Percentiles rank a stretch among this genome's conserved stretches.
Evolutionary conservation across 805 yeast species (phyloP).

Genomic region (Scheffersomyces spartinae): DNA sequence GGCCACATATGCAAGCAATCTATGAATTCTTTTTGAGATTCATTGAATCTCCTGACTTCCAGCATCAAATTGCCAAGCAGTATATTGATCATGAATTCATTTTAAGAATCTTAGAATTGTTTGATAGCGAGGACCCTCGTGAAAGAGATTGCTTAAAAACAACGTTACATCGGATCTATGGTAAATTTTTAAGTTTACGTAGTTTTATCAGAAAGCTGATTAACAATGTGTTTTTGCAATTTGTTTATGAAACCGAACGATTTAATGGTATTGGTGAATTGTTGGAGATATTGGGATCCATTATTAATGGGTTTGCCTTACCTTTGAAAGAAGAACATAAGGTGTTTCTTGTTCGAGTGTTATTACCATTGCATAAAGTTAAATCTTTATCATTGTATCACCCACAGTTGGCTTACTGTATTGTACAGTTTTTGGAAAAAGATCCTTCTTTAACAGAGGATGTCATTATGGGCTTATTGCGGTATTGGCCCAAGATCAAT

Average conservation of each 20-base stretch:
- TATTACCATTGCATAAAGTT: conserved; percentile 88
- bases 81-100: conserved; percentile 89
- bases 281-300: conserved; percentile 88
- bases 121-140: conserved; percentile 93
- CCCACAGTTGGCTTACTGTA: conserved; percentile 94
- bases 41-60: conserved; percentile 89
- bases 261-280: conserved; percentile 94
- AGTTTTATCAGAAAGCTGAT: conserved; percentile 87
- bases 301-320: conserved; percentile 94
- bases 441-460: conserved; percentile 89
- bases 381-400: conserved; percentile 83
- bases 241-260: conserved; percentile 88
- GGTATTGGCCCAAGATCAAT: conserved; percentile 95
- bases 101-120: conserved; percentile 68
- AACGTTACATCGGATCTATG: conserved; percentile 90
- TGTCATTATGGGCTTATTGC: conserved; percentile 84
- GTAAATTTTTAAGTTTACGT: conserved; percentile 82
- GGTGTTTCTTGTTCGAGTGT: conserved; percentile 71
- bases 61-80: conserved; percentile 85
- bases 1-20: conserved; percentile 98
- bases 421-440: conserved; percentile 91
- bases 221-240: conserved; percentile 84
- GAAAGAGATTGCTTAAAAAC: conserved; percentile 94
- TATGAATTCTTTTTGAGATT: conserved; percentile 90
- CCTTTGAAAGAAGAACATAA: conserved; percentile 97